phyloP scores from a whole-genome alignment of 2,329 filamentous ascomycete species.

The Penicillium sp. region DNA sequence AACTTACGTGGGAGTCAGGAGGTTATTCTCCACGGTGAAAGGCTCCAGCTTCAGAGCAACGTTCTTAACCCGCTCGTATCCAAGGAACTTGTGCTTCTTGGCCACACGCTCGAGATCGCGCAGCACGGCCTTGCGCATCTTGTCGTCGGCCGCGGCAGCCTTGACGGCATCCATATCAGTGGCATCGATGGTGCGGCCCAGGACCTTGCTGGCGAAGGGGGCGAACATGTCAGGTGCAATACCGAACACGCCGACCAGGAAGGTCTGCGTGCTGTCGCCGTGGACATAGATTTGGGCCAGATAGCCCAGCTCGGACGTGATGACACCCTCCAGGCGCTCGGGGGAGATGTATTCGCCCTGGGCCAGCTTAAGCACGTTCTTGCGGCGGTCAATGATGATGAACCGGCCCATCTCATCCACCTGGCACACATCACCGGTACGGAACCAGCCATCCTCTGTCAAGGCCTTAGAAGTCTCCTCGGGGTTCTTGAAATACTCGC shows the following conservation, averaged over 20 bases:
- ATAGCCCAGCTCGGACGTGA: slow-evolving; percentile 73
- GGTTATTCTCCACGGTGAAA: slow-evolving; percentile 87
- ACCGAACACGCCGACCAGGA: slow-evolving; percentile 80
- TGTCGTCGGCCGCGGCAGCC: slow-evolving; percentile 62
- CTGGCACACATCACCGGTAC: slow-evolving; percentile 84
- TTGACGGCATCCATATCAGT: slow-evolving; percentile 65
- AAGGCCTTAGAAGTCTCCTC: slow-evolving; percentile 81
- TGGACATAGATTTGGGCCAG: slow-evolving; percentile 82
- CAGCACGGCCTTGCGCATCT: slow-evolving; percentile 69
- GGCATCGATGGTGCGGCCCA: slow-evolving; percentile 61
- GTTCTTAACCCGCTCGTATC: slow-evolving; percentile 76
- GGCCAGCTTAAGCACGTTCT: slow-evolving; percentile 98
- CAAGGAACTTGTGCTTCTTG: slow-evolving; percentile 82
- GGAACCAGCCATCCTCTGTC: slow-evolving; percentile 91
- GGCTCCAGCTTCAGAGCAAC: slow-evolving; percentile 76
- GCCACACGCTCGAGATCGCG: slow-evolving; percentile 74
- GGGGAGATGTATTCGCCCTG: slow-evolving; percentile 98
- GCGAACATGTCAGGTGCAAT: slow-evolving; percentile 82
- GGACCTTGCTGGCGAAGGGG: slow-evolving; percentile 69
- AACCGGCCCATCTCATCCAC: slow-evolving; percentile 83
- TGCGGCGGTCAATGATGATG: slow-evolving; percentile 90
- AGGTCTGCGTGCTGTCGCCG: slow-evolving; percentile 77
- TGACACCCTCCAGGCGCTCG: slow-evolving; percentile 94
- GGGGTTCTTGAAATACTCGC: slow-evolving; percentile 82
- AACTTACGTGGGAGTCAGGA: slow-evolving; percentile 53